Base-by-base conservation (phyloP, 2,329 filamentous ascomycete species). In the Neobulgaria alba region DNA sequence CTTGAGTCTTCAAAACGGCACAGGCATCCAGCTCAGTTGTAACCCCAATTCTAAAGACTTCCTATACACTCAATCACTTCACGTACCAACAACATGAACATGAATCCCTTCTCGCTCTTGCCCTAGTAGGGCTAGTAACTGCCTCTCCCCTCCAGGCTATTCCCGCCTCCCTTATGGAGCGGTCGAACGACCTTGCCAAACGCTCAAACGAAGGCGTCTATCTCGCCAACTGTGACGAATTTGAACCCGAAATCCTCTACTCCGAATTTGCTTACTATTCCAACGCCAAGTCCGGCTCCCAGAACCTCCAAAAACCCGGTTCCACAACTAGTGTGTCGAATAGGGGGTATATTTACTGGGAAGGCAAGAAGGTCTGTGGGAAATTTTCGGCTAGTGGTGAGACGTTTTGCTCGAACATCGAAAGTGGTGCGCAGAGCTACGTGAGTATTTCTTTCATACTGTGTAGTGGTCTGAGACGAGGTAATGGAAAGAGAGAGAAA, bases 401-500 rank as follows among this genome's bases (percentile, higher is more conserved):
- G n/a, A 35, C 33, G 12, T 35, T 35, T 18, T 35, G 33, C 18
- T 35, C 33, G 16, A 35, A 35, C n/a, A 35, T 35, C n/a, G 17
- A 35, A 3, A 7, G 16, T 19, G 33, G 33, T 35, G 33, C 16
- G 5, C 4, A 20, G 4, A 12, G 4, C 3, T 7, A 3, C 3
- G 33, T 35, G n/a, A 35, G 33, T 35, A 19, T 10, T 35, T 26
- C 23, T 26, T 7, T 26, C n/a, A n/a, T n/a, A n/a, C n/a, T n/a
- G n/a, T n/a, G n/a, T n/a, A n/a, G n/a, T n/a, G n/a, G n/a, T n/a
- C n/a, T n/a, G n/a, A n/a, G n/a, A n/a, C n/a, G n/a, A n/a, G n/a
- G n/a, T n/a, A n/a, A n/a, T n/a, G n/a, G n/a, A n/a, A n/a, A n/a
- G n/a, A n/a, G n/a, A n/a, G n/a, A n/a, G n/a, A n/a, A n/a, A n/a